phyloP scores from a whole-genome alignment of 768 basidiomycete genomes.

The Boletus patriciae region DNA sequence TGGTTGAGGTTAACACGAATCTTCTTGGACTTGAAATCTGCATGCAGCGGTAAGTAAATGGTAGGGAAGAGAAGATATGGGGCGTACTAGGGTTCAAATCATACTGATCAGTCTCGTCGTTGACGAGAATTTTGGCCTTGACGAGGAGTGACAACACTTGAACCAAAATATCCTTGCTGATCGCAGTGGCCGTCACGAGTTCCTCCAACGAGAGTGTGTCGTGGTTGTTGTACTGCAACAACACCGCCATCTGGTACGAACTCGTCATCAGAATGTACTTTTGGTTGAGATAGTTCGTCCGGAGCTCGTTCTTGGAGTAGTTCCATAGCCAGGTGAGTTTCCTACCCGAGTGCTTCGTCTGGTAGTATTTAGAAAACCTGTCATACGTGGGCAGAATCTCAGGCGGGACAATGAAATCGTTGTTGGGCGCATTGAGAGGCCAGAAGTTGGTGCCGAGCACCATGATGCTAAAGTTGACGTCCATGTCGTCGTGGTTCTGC shows the following conservation, averaged over 20 bases:
- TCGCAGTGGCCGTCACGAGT: conserved; percentile 72
- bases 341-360: conserved; percentile 89
- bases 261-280: conserved; percentile 97
- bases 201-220: conserved; percentile 85
- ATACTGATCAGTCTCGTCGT: conserved; percentile 86
- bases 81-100: conserved; percentile 80
- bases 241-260: conserved; percentile 92
- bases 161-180: conserved; percentile 76
- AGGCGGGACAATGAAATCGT: conserved; percentile 85
- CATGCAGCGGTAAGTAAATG: conserved; percentile 3
- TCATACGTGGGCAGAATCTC: conserved; percentile 89
- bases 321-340: conserved; percentile 99
- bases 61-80: background rate
- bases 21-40: conserved; percentile 92
- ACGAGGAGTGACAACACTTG: conserved; percentile 64
- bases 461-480: conserved; percentile 90
- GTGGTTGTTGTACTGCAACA: conserved; percentile 89
- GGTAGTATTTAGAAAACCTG: conserved; percentile 90
- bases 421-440: conserved; percentile 81
- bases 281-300: conserved; percentile 89
- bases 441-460: conserved; percentile 96
- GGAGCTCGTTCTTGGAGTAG: conserved; percentile 93
- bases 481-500: conserved; percentile 80
- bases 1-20: conserved; percentile 88
- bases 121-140: conserved; percentile 87